phyloP scores from a whole-genome alignment of 371 early-diverging fungal species.

The Apophysomyces variabilis region DNA sequence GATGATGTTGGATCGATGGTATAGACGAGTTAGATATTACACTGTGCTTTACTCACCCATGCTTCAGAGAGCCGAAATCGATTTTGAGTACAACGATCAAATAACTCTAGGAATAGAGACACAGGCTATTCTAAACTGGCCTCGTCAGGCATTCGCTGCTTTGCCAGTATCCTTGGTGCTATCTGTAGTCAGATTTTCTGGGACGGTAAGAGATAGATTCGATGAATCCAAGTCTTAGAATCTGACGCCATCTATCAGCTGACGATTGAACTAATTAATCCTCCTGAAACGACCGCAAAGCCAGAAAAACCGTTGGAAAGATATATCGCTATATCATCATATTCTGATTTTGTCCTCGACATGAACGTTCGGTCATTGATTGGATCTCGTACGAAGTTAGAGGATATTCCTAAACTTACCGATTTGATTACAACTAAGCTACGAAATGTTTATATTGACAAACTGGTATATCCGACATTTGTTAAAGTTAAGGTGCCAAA shows the following conservation, averaged over 20 bases:
- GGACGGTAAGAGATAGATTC: slow-evolving; percentile 65
- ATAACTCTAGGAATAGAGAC: slow-evolving; percentile 82
- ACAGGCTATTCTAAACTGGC: slow-evolving; percentile 90
- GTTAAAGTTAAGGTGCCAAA: slow-evolving; percentile 55
- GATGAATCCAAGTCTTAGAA: neutral
- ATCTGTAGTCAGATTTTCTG: slow-evolving; percentile 85
- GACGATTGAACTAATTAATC: slow-evolving; percentile 52
- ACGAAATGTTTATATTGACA: slow-evolving; percentile 70
- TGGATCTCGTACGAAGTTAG: slow-evolving; percentile 92
- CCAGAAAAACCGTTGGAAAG: slow-evolving; percentile 52
- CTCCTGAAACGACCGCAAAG: slow-evolving; percentile 45
- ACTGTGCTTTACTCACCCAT: neutral
- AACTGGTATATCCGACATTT: slow-evolving; percentile 67
- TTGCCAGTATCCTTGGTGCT: slow-evolving; percentile 86
- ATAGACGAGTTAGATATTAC: slow-evolving; percentile 4
- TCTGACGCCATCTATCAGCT: slow-evolving; percentile 23
- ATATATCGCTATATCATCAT: slow-evolving; percentile 64
- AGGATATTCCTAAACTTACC: slow-evolving; percentile 91
- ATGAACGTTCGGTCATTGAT: slow-evolving; percentile 86
- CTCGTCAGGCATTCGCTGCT: slow-evolving; percentile 82
- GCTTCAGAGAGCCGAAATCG: slow-evolving; percentile 73
- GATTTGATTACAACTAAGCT: slow-evolving; percentile 79
- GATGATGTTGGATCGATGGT: slow-evolving; percentile 77
- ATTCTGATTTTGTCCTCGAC: slow-evolving; percentile 81
- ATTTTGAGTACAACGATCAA: slow-evolving; percentile 81